Conservation (phyloP, 73 alveolate species). For the Breviolum minutum region DNA sequence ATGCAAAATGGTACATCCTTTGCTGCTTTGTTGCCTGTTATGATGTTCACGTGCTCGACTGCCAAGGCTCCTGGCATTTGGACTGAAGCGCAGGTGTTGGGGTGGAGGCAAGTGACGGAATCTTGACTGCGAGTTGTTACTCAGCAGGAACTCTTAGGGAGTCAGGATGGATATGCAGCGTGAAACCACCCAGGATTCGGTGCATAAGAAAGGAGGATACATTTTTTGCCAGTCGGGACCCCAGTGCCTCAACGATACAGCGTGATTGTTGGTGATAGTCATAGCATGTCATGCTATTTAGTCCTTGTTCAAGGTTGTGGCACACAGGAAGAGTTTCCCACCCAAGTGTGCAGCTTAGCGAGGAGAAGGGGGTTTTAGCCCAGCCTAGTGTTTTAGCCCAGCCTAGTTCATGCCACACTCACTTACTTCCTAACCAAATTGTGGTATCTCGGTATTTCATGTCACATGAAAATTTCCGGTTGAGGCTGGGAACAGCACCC, state of each 20-base stretch:
- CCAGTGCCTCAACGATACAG: neutral
- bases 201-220: neutral
- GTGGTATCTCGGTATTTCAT: no score
- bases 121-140: neutral
- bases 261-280: no score
- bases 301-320: neutral
- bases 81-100: neutral
- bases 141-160: neutral
- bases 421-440: no score
- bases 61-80: neutral
- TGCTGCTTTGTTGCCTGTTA: neutral
- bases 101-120: neutral
- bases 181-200: neutral
- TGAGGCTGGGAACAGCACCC: conserved; percentile 16
- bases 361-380: neutral
- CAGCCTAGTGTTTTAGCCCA: no score
- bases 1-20: neutral
- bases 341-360: neutral
- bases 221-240: neutral
- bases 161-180: neutral
- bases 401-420: neutral
- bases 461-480: no score
- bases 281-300: no score
- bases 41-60: neutral
- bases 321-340: neutral